phyloP scores from a whole-genome alignment of 164 flowering plant genomes.

The Santalum album region DNA sequence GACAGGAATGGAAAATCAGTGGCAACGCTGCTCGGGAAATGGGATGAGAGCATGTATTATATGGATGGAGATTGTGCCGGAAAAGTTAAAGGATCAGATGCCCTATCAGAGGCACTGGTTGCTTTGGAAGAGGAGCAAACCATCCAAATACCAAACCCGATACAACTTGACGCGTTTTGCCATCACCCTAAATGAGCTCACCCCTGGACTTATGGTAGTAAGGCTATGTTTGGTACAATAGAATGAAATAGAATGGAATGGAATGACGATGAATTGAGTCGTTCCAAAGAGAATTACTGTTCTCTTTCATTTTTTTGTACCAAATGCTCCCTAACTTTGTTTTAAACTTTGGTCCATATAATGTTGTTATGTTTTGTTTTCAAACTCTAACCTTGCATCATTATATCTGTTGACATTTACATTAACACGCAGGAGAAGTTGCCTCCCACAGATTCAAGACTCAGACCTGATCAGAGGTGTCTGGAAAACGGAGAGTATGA shows the following conservation, averaged over 20 bases:
- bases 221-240: no score
- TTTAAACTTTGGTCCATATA: no score
- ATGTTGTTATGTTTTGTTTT: no score
- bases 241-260: no score
- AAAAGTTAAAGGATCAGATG: neutral
- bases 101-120: neutral
- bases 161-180: conserved; percentile 3
- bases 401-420: neutral
- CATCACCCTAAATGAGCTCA: conserved; percentile 6
- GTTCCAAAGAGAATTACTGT: no score
- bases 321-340: no score
- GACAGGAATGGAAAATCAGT: conserved; percentile 23
- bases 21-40: conserved; percentile 29
- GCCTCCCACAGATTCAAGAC: conserved; percentile 55
- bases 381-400: no score
- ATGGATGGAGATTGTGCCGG: conserved; percentile 13
- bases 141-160: conserved; percentile 1
- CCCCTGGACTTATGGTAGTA: conserved; percentile 1
- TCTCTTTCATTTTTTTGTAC: no score
- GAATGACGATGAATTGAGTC: no score
- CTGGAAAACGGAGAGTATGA: conserved; percentile 46
- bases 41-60: conserved; percentile 32
- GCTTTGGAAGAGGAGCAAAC: conserved; percentile 6
- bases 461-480: conserved; percentile 51
- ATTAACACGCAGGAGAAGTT: conserved; percentile 30